Conservation (phyloP, 257 asterid species). For the Thymus quinquecostatus region DNA sequence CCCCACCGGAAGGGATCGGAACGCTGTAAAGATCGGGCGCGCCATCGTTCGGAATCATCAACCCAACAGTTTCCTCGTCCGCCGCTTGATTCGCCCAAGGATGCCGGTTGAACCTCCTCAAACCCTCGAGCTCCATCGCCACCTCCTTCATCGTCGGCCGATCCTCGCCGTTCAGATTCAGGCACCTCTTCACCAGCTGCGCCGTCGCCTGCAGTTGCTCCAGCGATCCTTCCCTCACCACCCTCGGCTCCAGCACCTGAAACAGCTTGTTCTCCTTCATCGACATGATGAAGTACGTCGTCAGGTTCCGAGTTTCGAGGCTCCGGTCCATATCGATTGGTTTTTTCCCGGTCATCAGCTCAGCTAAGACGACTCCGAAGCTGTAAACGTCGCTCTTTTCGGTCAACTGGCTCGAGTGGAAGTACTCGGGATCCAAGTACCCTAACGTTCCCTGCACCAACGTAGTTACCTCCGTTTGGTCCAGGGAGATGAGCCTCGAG, state of each 20-base stretch:
- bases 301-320: constrained; percentile 1
- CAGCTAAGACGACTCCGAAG: neutral
- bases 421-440: constrained; percentile 80
- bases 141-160: constrained; percentile 24
- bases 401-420: constrained; percentile 64
- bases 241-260: neutral
- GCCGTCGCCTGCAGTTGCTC: constrained; percentile 19
- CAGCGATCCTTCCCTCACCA: constrained; percentile 1
- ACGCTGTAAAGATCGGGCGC: neutral
- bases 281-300: neutral
- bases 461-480: constrained; percentile 71
- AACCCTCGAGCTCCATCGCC: constrained; percentile 26
- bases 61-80: constrained; percentile 1
- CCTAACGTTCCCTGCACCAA: constrained; percentile 85
- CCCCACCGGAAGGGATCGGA: neutral
- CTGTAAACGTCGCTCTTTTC: constrained; percentile 52
- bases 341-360: constrained; percentile 6
- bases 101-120: constrained; percentile 34
- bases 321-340: constrained; percentile 15
- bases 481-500: constrained; percentile 63
- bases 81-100: neutral
- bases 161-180: neutral
- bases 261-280: constrained; percentile 7
- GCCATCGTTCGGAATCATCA: neutral
- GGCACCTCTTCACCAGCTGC: constrained; percentile 12